Evolutionary conservation across 202 grass and related monocot species (phyloP).

Genomic region (Miscanthus sacchariflorus): DNA sequence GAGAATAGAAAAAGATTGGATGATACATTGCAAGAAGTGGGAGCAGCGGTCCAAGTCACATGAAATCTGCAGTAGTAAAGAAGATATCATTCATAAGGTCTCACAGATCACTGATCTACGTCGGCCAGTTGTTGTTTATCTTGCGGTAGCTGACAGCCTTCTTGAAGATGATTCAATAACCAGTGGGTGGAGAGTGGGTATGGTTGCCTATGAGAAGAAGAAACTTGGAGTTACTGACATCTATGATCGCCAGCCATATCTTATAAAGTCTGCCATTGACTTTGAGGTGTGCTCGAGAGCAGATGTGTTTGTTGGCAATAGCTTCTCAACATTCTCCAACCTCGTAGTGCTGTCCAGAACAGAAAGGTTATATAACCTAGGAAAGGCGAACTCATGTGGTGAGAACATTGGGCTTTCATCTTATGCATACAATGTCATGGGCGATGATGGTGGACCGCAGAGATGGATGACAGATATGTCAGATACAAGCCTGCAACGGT

Average conservation of each 20-base stretch:
- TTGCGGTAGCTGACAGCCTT: constrained; percentile 93
- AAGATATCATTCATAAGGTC: constrained; percentile 90
- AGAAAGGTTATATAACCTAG: constrained; percentile 66
- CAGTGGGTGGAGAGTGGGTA: constrained; percentile 83
- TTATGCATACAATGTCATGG: constrained; percentile 87
- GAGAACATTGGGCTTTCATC: constrained; percentile 59
- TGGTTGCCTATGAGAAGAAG: constrained; percentile 91
- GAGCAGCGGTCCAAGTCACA: constrained; percentile 72
- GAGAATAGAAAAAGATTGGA: constrained; percentile 99
- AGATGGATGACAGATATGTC: constrained; percentile 93
- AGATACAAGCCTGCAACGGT: constrained; percentile 66
- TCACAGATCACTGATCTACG: constrained; percentile 69
- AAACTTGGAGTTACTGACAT: constrained; percentile 80
- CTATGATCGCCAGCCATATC: constrained; percentile 81
- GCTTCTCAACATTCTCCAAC: constrained; percentile 98
- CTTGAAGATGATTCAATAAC: constrained; percentile 88
- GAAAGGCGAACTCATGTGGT: constrained; percentile 69
- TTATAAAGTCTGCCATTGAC: constrained; percentile 96
- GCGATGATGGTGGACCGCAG: constrained; percentile 64
- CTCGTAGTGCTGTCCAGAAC: constrained; percentile 91
- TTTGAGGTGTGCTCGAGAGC: constrained; percentile 90
- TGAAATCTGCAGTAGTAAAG: constrained; percentile 96
- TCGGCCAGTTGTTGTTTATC: constrained; percentile 75
- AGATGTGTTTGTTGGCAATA: constrained; percentile 91
- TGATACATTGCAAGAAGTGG: constrained; percentile 99